These are phyloP conservation scores for Solanum clarkiae DNA, from an alignment of 257 asterid species.

Conservation along the genomic window DNA sequence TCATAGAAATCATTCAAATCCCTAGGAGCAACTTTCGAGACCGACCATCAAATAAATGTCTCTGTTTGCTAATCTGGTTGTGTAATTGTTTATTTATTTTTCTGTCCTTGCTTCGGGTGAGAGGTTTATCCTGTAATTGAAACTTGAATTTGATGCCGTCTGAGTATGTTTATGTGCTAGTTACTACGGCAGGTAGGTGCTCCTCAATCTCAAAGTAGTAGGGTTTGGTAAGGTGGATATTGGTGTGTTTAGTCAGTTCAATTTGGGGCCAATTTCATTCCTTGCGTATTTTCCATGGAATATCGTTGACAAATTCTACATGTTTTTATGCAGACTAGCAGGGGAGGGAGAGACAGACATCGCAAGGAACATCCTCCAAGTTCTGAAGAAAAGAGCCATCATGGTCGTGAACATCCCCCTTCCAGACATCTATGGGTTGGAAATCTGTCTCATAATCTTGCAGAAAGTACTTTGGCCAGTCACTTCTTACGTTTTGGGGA, in stretches of 20 bases:
- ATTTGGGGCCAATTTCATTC: neutral
- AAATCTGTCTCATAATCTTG: constrained; percentile 50
- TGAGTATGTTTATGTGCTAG: neutral
- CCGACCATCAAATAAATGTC: neutral
- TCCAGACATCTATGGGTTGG: constrained; percentile 97
- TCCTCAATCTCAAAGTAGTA: neutral
- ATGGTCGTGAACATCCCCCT: constrained; percentile 56
- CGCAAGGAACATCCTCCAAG: constrained; percentile 59
- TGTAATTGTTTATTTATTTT: neutral
- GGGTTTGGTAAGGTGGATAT: neutral
- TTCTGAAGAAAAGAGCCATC: constrained; percentile 50
- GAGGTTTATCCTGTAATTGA: neutral
- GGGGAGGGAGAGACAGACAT: constrained; percentile 68
- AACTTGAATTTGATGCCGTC: neutral
- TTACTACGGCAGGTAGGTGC: neutral
- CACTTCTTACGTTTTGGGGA: constrained; percentile 63
- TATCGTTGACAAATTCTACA: neutral
- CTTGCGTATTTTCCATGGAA: neutral
- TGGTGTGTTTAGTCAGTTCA: neutral
- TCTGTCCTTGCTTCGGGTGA: neutral
- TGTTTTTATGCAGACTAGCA: constrained; percentile 35
- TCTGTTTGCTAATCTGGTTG: neutral
- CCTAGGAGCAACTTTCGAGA: neutral
- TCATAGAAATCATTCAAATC: neutral
- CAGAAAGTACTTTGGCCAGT: constrained; percentile 51